Percentiles rank a stretch among this genome's conserved stretches.
phyloP scores from a whole-genome alignment of 441 rosid genomes.

The Codiaeum variegatum region DNA sequence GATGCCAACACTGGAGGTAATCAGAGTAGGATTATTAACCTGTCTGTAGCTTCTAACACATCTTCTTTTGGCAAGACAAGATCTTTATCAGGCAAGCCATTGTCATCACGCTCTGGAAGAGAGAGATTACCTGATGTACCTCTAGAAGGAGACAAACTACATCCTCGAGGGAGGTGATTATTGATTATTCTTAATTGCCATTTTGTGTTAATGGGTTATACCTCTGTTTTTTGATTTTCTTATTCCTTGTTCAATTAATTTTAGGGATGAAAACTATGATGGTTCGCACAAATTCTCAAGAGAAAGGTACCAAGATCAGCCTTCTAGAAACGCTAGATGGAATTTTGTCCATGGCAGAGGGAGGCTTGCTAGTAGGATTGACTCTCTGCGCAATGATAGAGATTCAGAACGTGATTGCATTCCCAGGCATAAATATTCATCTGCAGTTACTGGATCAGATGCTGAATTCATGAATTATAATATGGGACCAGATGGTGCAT shows the following conservation, averaged over 20 bases:
- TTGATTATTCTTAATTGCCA: conserved; percentile 22
- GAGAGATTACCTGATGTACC: conserved; percentile 57
- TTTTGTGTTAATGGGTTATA: conserved; percentile 4
- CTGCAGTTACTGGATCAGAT: conserved; percentile 38
- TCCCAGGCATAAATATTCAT: conserved; percentile 39
- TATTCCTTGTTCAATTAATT: conserved; percentile 20
- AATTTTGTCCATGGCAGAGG: conserved; percentile 61
- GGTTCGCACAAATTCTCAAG: conserved; percentile 50
- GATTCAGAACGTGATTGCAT: conserved; percentile 44
- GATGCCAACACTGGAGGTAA: conserved; percentile 45
- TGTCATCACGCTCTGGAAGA: conserved; percentile 42
- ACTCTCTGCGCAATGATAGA: conserved; percentile 39
- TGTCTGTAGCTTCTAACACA: conserved; percentile 41
- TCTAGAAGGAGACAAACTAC: conserved; percentile 44
- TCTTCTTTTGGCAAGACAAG: conserved; percentile 48
- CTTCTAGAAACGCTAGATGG: conserved; percentile 51
- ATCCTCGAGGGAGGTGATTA: conserved; percentile 77
- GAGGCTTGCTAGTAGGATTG: conserved; percentile 52
- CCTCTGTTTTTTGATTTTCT: conserved; percentile 13
- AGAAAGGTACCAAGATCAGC: conserved; percentile 54
- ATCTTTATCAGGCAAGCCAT: conserved; percentile 42
- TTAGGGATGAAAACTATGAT: conserved; percentile 52
- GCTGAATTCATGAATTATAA: conserved; percentile 47
- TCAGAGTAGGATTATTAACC: conserved; percentile 58
- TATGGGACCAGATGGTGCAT: conserved; percentile 42